Base-by-base conservation (phyloP, 192 early-diverging fungal genomes). In the Dissophora ornata region DNA sequence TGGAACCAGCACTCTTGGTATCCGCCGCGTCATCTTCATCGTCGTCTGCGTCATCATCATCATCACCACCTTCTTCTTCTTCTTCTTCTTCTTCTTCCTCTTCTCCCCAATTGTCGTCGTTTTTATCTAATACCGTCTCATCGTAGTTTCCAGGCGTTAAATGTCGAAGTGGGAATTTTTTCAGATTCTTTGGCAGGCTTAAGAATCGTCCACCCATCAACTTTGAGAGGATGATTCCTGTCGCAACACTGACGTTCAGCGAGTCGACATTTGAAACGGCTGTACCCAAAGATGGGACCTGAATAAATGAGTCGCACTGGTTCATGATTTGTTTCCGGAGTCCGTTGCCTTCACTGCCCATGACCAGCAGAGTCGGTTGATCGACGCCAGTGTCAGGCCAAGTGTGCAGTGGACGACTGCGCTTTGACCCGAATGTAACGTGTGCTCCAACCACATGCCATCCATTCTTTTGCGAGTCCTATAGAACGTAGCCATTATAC, bases 261-360 rank as follows among this genome's bases (percentile, higher is more conserved):
- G 81, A 83, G 44, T 78, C 82, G 10, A 83, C 69, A 2, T 60
- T 77, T 3, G 70, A 71, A 8, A 25, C 46, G 10, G 47, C 62
- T 2, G 44, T 25, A 9, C 42, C 53, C 30, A 63, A 45, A 6
- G 53, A 48, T 21, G 82, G 81, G 33, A 93, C 84, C 28, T 86
- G 73, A 12, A 91, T 61, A 74, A 90, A 87, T 8, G 74, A 58
- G 62, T 90, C 68, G 55, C 91, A 93, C 24, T 49, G 44, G 7
- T 79, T 71, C 22, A 84, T 81, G 24, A 93, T 82, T 22, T 83
- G 79, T 24, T 81, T 80, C 0, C 89, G 66, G 12, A 93, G 52
- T 16, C 91, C 91, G 22, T 60, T 69, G 15, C 89, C 91, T 69
- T 93, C 91, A 56, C 81, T 88, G 3, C 91, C 91, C 47, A 93